Percentiles rank a stretch among this genome's conserved stretches.
Evolutionary conservation across 2,329 filamentous ascomycete genomes (phyloP).

Genomic region (Colletotrichum orbiculare): DNA sequence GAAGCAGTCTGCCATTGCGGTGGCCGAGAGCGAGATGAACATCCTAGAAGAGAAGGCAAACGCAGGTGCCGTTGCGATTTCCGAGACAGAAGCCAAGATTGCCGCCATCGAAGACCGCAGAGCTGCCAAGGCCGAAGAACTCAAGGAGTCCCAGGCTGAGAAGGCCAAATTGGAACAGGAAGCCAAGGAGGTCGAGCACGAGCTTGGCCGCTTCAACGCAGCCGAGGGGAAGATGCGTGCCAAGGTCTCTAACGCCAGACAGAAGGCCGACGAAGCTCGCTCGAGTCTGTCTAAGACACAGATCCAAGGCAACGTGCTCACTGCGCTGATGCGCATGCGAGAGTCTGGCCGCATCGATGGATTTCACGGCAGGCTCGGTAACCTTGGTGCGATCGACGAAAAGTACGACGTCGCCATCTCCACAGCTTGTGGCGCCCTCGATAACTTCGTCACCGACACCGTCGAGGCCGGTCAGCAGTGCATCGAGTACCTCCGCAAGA

Average conservation of each 20-base stretch:
- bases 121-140: slow-evolving; percentile 75
- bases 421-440: slow-evolving; percentile 88
- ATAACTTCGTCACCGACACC: slow-evolving; percentile 97
- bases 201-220: slow-evolving; percentile 76
- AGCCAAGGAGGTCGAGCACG: slow-evolving; percentile 74
- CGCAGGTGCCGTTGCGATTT: slow-evolving; percentile 83
- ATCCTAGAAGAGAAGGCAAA: slow-evolving; percentile 92
- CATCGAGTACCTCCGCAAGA: slow-evolving; percentile 97
- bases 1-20: slow-evolving; percentile 92
- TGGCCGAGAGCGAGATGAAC: slow-evolving; percentile 92
- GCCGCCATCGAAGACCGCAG: slow-evolving; percentile 77
- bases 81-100: slow-evolving; percentile 86
- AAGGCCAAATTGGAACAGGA: slow-evolving; percentile 81
- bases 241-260: slow-evolving; percentile 87
- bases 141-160: slow-evolving; percentile 80
- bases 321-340: slow-evolving; percentile 91
- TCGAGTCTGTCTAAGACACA: slow-evolving; percentile 91
- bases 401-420: slow-evolving; percentile 99
- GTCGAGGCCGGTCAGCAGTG: slow-evolving; percentile 98
- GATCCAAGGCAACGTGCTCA: slow-evolving; percentile 91
- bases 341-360: slow-evolving; percentile 97
- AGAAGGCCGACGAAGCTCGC: slow-evolving; percentile 95
- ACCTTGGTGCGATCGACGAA: slow-evolving; percentile 91
- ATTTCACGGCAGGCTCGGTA: slow-evolving; percentile 94
- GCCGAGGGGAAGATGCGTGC: slow-evolving; percentile 86